Evolutionary conservation across 2,329 filamentous ascomycete species (phyloP).

Genomic region (Claviceps maximensis): DNA sequence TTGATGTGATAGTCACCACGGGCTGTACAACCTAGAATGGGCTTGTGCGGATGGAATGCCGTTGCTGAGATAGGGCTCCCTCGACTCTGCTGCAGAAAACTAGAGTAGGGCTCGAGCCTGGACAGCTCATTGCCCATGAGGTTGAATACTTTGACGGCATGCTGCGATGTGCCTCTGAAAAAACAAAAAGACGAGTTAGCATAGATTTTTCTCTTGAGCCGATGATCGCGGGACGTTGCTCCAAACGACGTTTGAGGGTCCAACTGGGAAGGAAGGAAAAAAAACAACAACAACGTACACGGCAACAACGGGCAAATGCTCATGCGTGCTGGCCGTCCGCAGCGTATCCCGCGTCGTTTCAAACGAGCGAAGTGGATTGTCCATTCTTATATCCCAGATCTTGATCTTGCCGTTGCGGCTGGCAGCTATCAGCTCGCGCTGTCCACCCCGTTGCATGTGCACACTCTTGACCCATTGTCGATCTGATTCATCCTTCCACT

Average conservation of each 20-base stretch:
- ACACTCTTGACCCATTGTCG: conserved; percentile 92
- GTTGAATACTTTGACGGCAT: conserved; percentile 87
- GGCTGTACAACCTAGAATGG: conserved; percentile 79
- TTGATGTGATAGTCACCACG: conserved; percentile 84
- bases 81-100: conserved; percentile 70
- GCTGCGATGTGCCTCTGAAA: conserved; percentile 68
- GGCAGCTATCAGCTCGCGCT: conserved; percentile 80
- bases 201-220: no score
- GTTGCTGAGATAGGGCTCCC: conserved; percentile 75
- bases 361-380: conserved; percentile 60
- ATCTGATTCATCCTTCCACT: conserved; percentile 81
- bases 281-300: conserved; percentile 43
- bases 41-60: conserved; percentile 88
- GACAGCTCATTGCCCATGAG: conserved; percentile 69
- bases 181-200: neutral
- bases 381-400: conserved; percentile 91
- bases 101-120: conserved; percentile 77
- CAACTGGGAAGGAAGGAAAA: no score
- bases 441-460: conserved; percentile 90
- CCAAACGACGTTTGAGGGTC: no score
- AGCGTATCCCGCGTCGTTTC: conserved; percentile 64
- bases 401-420: conserved; percentile 88
- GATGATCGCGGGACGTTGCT: no score
- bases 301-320: conserved; percentile 92
- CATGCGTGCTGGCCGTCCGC: conserved; percentile 80